Conservation (phyloP, 306 rosid genomes). For the Medicago ruthenica region DNA sequence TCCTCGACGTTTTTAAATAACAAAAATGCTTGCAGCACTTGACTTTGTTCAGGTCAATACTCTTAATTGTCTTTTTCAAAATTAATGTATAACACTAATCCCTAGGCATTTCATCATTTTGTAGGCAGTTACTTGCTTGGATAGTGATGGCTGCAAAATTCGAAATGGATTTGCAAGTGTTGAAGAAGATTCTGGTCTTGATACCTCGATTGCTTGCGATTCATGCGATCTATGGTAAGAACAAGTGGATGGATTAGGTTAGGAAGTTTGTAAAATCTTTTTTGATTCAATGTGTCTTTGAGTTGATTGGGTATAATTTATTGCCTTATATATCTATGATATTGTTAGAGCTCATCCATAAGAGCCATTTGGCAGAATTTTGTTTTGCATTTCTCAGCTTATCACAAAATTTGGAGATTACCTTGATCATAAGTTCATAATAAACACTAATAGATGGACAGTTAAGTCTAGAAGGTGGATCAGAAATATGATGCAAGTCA, state of each 20-base stretch:
- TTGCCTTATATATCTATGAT: slow-evolving; percentile 15
- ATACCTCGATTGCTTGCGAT: slow-evolving; percentile 98
- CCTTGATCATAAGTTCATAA: slow-evolving; percentile 23
- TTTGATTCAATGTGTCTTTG: slow-evolving; percentile 23
- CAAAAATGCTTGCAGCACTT: slow-evolving; percentile 36
- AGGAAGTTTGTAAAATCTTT: neutral
- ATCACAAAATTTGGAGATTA: slow-evolving; percentile 25
- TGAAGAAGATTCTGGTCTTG: slow-evolving; percentile 77
- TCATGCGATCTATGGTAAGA: slow-evolving; percentile 89
- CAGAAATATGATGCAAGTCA: slow-evolving; percentile 32
- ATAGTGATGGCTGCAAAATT: slow-evolving; percentile 89
- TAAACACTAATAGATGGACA: slow-evolving; percentile 33
- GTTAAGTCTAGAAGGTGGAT: slow-evolving; percentile 38
- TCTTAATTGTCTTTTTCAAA: slow-evolving; percentile 28
- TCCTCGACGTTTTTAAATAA: slow-evolving; percentile 13
- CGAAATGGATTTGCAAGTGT: slow-evolving; percentile 62
- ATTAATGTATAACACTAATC: slow-evolving; percentile 43
- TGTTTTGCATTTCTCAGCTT: slow-evolving; percentile 16
- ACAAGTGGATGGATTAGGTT: slow-evolving; percentile 32
- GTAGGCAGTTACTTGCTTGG: slow-evolving; percentile 99
- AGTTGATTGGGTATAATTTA: slow-evolving; percentile 6
- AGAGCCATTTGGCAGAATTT: slow-evolving; percentile 5
- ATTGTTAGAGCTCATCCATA: slow-evolving; percentile 1
- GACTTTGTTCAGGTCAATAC: slow-evolving; percentile 23
- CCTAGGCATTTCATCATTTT: slow-evolving; percentile 52